Percentiles rank a stretch among this genome's conserved stretches.
Conservation (phyloP, 352 stramenopile genomes). For the Albugo candida region DNA sequence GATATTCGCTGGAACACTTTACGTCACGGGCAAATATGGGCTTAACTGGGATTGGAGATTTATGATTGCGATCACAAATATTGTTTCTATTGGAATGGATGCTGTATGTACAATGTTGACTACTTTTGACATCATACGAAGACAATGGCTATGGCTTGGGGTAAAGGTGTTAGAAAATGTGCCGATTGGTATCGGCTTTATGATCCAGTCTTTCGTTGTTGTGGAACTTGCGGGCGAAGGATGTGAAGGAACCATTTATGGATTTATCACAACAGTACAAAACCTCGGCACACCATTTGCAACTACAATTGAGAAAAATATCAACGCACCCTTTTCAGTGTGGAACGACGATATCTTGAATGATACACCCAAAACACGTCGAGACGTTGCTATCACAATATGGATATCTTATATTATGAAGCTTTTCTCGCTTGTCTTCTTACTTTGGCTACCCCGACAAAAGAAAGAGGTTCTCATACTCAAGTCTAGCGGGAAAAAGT, state of each 20-base stretch:
- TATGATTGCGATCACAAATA: constrained; percentile 14
- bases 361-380: constrained; percentile 20
- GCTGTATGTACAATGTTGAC: constrained; percentile 17
- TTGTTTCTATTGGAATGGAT: constrained; percentile 19
- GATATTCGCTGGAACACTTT: constrained; percentile 18
- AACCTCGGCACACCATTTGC: constrained; percentile 30
- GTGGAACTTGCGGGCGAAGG: constrained; percentile 34
- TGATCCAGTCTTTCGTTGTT: constrained; percentile 32
- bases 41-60: constrained; percentile 35
- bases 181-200: constrained; percentile 28
- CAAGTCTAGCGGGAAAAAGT: constrained; percentile 34
- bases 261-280: constrained; percentile 35
- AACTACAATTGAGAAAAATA: constrained; percentile 17
- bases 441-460: constrained; percentile 36
- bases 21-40: constrained; percentile 26
- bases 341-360: constrained; percentile 27
- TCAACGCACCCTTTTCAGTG: constrained; percentile 21
- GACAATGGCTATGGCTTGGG: constrained; percentile 28
- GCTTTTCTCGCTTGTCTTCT: constrained; percentile 24
- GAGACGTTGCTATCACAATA: constrained; percentile 26
- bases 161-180: constrained; percentile 25
- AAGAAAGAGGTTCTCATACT: constrained; percentile 44
- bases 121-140: constrained; percentile 28
- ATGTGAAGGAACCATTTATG: constrained; percentile 40
- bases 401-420: constrained; percentile 33